Base-by-base conservation (phyloP, 75 land plant species). In the Isoetes taiwanensis region DNA sequence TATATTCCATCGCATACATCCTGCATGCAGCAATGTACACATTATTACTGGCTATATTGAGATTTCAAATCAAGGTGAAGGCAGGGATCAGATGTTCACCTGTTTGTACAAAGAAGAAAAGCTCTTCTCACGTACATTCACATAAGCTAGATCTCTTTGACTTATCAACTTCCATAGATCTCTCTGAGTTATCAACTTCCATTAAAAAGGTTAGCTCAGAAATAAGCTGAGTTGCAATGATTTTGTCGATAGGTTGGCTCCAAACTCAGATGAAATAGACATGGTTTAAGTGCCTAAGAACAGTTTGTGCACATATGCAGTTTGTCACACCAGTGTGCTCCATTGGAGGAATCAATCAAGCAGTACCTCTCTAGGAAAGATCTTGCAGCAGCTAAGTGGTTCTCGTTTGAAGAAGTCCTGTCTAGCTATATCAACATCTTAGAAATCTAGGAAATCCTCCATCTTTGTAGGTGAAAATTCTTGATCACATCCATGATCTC, bases 11-110 rank as follows among this genome's bases (percentile, higher is more conserved):
- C n/a, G n/a, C n/a, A n/a, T n/a, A n/a, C n/a, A n/a, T n/a, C n/a
- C n/a, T 60, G n/a, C 72, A 91, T 91, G 97, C 82, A 54, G 72
- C 97, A 56, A 85, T 78, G 12, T 72, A 83, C 65, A 72, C 94
- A 10, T 70, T 86, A 59, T 41, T 91, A 57, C 85, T 83, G 68
- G 93, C 97, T n/a, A 83, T 41, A 56, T 40, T 43, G 97, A 91
- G 60, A 76, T 91, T 65, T 75, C 94, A 26, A 78, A 81, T 3
- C 72, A 72, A 14, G 94, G 93, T 30, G 80, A 86, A 58, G 78
- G 80, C 53, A 62, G 82, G 60, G 88, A 91, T 37, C 66, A 80
- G 93, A 86, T 55, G 64, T 61, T 52, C 79, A 83, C 61, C 28
- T 83, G 27, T 74, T 75, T 77, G 84, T 91, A 5, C 88, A 86